phyloP scores from a whole-genome alignment of 768 basidiomycete species.

The Boletus coccyginus region DNA sequence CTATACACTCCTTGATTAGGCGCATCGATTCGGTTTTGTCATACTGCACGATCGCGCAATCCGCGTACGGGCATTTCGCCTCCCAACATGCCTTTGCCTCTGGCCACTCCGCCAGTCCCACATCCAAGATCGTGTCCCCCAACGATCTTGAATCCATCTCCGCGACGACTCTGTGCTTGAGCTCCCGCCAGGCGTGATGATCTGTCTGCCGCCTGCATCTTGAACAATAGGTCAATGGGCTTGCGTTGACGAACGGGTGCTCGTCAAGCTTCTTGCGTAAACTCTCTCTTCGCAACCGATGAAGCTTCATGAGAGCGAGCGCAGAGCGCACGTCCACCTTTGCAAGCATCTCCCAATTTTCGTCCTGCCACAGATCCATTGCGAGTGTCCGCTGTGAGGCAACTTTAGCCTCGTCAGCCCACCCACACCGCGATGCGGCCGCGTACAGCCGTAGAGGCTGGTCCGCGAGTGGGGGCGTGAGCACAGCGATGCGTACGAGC shows the following conservation, averaged over 20 bases:
- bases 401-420: constrained; percentile 52
- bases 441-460: constrained; percentile 54
- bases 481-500: constrained; percentile 55
- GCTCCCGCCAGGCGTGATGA: constrained; percentile 63
- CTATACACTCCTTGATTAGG: constrained; percentile 54
- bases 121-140: constrained; percentile 53
- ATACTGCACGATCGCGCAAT: constrained; percentile 51
- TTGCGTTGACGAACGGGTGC: constrained; percentile 55
- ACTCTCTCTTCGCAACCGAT: constrained; percentile 48
- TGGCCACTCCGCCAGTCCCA: constrained; percentile 51
- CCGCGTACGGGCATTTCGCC: constrained; percentile 45
- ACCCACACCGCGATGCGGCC: constrained; percentile 54
- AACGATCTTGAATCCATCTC: constrained; percentile 60
- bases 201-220: constrained; percentile 48
- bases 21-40: constrained; percentile 54
- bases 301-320: constrained; percentile 53
- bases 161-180: constrained; percentile 52
- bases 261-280: constrained; percentile 50
- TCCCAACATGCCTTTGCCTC: constrained; percentile 63
- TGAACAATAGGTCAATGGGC: constrained; percentile 41
- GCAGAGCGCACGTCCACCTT: constrained; percentile 50
- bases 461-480: constrained; percentile 48
- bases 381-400: constrained; percentile 57
- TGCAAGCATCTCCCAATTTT: constrained; percentile 43
- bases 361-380: constrained; percentile 47